A percentile compares a stretch with the other conserved stretches of the same genome.
Evolutionary conservation across 148 eudicot genomes (phyloP).

Genomic region (Rheum nobile): DNA sequence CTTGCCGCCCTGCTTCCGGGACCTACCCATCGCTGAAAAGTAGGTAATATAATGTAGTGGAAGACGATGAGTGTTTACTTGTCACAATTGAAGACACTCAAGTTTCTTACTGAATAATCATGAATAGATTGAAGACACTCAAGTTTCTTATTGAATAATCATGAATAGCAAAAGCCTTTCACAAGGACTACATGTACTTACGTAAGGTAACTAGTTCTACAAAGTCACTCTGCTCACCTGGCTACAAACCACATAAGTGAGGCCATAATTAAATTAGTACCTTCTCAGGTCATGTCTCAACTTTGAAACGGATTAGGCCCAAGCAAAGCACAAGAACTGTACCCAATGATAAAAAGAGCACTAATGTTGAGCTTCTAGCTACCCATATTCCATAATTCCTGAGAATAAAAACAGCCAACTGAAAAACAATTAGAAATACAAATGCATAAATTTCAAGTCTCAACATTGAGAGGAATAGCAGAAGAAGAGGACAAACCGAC

Average conservation of each 20-base stretch:
- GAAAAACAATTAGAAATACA: neutral
- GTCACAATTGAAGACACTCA: neutral
- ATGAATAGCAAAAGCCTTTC: neutral
- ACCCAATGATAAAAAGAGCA: conserved; percentile 57
- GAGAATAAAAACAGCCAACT: conserved; percentile 16
- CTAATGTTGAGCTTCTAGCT: conserved; percentile 74
- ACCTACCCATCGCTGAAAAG: conserved; percentile 95
- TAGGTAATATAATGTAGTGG: neutral
- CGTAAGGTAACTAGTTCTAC: neutral
- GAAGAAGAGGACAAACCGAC: conserved; percentile 42
- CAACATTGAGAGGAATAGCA: neutral
- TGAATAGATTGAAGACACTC: too few species aligned
- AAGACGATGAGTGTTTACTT: neutral
- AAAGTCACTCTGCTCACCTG: neutral
- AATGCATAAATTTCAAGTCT: neutral
- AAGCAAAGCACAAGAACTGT: conserved; percentile 66
- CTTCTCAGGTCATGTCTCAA: conserved; percentile 98
- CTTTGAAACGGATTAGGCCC: conserved; percentile 78
- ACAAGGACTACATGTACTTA: neutral
- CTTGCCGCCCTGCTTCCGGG: conserved; percentile 90
- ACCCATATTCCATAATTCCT: conserved; percentile 96
- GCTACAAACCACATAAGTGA: neutral
- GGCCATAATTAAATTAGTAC: conserved; percentile 22
- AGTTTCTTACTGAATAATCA: too few species aligned
- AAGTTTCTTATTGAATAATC: neutral